Percentiles rank a stretch among this genome's conserved stretches.
These are phyloP conservation scores for Elsinoe perseae DNA, from an alignment of 2,329 filamentous ascomycete genomes.

Conservation along the genomic window DNA sequence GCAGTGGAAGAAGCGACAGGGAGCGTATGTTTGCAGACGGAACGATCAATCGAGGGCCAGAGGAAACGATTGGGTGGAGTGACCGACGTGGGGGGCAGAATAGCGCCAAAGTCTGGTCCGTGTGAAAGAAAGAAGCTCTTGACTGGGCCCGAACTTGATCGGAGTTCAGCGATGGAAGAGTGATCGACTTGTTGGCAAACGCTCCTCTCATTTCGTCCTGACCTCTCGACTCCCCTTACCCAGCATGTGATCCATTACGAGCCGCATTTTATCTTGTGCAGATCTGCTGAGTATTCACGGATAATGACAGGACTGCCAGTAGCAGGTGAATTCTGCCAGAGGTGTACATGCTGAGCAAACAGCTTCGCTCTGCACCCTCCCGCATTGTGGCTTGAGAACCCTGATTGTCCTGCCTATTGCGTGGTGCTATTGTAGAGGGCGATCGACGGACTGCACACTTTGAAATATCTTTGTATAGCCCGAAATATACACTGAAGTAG, in stretches of 20 bases:
- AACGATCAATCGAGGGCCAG: slow-evolving; percentile 4
- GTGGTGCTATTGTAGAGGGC: neutral
- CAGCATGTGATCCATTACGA: neutral
- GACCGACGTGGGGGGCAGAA: slow-evolving; percentile 6
- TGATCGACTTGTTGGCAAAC: neutral
- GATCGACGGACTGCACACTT: neutral
- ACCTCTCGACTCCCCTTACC: neutral
- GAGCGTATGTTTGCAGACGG: slow-evolving; percentile 4
- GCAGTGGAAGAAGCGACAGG: neutral
- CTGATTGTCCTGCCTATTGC: slow-evolving; percentile 4
- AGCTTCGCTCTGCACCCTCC: neutral
- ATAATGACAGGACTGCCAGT: neutral
- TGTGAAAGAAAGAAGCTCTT: neutral
- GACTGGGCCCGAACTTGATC: neutral
- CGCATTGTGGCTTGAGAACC: slow-evolving; percentile 7
- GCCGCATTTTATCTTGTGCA: neutral
- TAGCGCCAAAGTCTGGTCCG: slow-evolving; percentile 4
- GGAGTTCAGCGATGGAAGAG: neutral
- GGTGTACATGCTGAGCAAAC: neutral
- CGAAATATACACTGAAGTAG: too few relatives aligned
- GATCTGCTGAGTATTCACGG: neutral
- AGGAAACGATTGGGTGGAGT: slow-evolving; percentile 5
- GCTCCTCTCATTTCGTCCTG: neutral
- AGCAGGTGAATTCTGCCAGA: too few relatives aligned
- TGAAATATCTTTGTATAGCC: too few relatives aligned